Conservation (phyloP, 345 rosid genomes). For the Melaleuca quinquenervia region DNA sequence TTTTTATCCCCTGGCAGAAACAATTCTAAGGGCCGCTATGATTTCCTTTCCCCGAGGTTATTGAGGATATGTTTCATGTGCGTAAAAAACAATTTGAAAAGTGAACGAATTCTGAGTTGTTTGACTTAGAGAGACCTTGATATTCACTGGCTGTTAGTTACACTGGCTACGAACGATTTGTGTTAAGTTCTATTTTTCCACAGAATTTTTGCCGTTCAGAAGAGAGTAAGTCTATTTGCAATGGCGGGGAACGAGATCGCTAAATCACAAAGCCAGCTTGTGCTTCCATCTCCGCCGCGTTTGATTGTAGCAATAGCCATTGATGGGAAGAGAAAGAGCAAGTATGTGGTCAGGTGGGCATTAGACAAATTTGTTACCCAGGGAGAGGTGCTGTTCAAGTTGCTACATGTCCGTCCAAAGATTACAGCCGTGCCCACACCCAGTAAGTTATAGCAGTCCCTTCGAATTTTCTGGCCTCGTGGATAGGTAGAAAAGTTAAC, state of each 20-base stretch:
- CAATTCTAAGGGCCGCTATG: background rate
- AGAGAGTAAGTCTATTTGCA: constrained; percentile 40
- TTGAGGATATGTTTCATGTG: background rate
- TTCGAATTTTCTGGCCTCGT: background rate
- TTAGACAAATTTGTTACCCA: constrained; percentile 22
- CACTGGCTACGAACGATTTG: background rate
- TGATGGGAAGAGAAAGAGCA: constrained; percentile 56
- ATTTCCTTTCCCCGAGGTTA: background rate
- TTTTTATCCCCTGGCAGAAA: background rate
- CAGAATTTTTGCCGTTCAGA: constrained; percentile 8
- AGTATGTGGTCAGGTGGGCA: constrained; percentile 15
- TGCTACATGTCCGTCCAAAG: constrained; percentile 59
- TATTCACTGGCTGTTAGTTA: background rate
- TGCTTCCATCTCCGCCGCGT: constrained; percentile 29
- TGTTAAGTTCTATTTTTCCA: background rate
- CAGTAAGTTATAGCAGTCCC: constrained; percentile 34
- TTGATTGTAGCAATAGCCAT: constrained; percentile 52
- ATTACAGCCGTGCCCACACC: constrained; percentile 67
- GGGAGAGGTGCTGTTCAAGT: constrained; percentile 42
- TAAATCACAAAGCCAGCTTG: constrained; percentile 6
- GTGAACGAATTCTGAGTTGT: background rate
- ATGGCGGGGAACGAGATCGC: constrained; percentile 26
- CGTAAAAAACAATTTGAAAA: background rate
- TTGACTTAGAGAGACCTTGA: background rate
- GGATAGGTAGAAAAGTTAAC: background rate